Evolutionary conservation across 305 asterid genomes (phyloP), one percentile per base, ranked within the genome.

Genomic region (Coffea humblotiana): DNA sequence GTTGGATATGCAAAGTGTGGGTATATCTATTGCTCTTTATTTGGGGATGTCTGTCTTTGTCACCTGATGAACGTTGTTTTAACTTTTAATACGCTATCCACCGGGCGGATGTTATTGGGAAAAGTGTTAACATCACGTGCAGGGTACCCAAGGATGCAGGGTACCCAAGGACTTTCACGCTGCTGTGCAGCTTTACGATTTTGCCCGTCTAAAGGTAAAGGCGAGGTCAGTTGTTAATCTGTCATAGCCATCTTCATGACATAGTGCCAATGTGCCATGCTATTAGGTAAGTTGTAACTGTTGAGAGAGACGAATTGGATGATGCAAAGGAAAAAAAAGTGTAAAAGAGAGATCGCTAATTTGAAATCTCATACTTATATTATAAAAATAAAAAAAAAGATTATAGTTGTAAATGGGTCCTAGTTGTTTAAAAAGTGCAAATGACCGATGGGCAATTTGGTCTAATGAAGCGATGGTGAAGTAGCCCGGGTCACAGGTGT

Each of bases 61-160:
- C 43, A 40, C 43, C 43, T 5, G 43, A 40, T 40, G 43, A 40
- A 5, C 43, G 43, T 40, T 32, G 32, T 1, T 32, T 32, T 32
- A 32, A 32, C 32, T 32, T 32, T 40, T 40, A 40, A 40, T 40
- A 40, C 6, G 43, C 43, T 32, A 32, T 13, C 60, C 21, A 1
- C 10, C 3, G 58, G 37, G 40, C 37, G 67, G 67, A 47, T 72
- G 64, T 25, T 12, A 49, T 5, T 61, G 16, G 47, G 61, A 65
- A 75, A 66, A 19, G 68, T 70, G 81, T 70, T 67, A 74, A 16
- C 19, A 8, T 78, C 79, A 75, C 83, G 79, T 77, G 73, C 75
- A 49, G 63, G 60, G 72, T 29, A 81, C 78, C 32, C 69, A 81
- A 45, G 71, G 68, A 12, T 77, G 73, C 75, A 49, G 63, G 60